Evolutionary conservation across 176 grass and related monocot species (phyloP), one percentile per base, ranked within the genome.

Genomic region (Oryza nivara): DNA sequence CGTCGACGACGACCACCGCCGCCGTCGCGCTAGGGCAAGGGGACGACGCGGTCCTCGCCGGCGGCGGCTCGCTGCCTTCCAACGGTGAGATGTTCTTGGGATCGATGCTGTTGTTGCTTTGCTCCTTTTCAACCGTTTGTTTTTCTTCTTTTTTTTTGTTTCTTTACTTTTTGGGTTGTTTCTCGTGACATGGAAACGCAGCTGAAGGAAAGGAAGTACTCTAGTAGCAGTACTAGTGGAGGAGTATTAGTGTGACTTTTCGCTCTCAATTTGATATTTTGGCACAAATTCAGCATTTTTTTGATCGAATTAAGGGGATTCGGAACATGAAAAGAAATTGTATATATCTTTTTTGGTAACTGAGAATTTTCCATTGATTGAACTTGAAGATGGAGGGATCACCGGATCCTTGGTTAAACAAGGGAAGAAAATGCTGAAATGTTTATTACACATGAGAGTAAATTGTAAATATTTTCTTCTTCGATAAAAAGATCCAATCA

Each of bases 11-110:
- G 48, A 60, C 69, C 11, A n/a, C 38, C 47, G 17, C n/a, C 58
- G 49, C 12, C 38, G 56, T 67, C 70, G 6, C 65, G 40, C 71
- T 76, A 6, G 90, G 58, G 67, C 84, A 13, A 6, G 90, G 65
- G 61, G 87, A 40, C 66, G 28, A 68, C 2, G 72, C 26, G 67
- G 66, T 7, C 32, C 15, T 47, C 36, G 67, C 26, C 22, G 44
- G 20, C 40, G 84, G 22, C 32, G 65, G 45, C 65, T 34, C 22
- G 46, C 51, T 19, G 47, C 43, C 38, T 75, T 43, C 52, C 30
- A 43, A 34, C 43, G 81, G 89, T 91, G 80, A 88, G 82, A 65
- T 77, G 16, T 78, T 88, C 64, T 80, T 79, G 28, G 40, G 43
- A 4, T 74, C 58, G 43, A 48, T 51, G 14, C 17, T 13, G 3